Evolutionary conservation across 495 filamentous ascomycete genomes (phyloP).

Genomic region (Penicillium argentinense): DNA sequence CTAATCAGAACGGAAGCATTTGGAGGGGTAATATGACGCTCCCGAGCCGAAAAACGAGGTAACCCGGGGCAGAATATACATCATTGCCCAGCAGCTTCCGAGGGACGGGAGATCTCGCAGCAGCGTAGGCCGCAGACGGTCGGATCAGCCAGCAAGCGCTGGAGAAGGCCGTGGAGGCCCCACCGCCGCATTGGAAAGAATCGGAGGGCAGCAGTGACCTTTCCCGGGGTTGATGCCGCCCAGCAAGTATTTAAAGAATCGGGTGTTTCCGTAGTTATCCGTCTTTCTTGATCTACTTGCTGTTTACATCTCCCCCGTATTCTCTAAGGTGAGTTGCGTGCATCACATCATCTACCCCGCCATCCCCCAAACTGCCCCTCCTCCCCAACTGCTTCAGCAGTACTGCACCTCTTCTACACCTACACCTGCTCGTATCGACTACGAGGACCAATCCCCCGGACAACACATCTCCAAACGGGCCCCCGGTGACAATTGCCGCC

Average conservation of each 20-base stretch:
- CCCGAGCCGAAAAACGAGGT: slow-evolving; percentile 8
- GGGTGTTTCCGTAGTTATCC: slow-evolving; percentile 24
- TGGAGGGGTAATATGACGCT: too few relatives aligned
- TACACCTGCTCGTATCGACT: too few relatives aligned
- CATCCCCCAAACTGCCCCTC: slow-evolving; percentile 16
- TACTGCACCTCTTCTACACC: too few relatives aligned
- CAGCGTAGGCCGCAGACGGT: slow-evolving; percentile 30
- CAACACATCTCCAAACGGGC: slow-evolving; percentile 13
- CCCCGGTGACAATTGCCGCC: slow-evolving; percentile 21
- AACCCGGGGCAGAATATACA: too few relatives aligned
- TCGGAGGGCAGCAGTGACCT: slow-evolving; percentile 36
- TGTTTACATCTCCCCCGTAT: slow-evolving; percentile 13
- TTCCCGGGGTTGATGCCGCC: slow-evolving; percentile 23
- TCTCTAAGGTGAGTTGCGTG: slow-evolving; percentile 21
- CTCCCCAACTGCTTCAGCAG: too few relatives aligned
- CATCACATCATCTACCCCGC: slow-evolving; percentile 16
- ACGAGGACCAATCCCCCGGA: too few relatives aligned
- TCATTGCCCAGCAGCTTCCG: slow-evolving; percentile 33
- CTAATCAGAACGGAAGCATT: too few relatives aligned
- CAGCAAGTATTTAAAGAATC: slow-evolving; percentile 31
- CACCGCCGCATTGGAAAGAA: slow-evolving; percentile 46
- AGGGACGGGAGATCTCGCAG: slow-evolving; percentile 48
- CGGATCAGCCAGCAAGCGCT: slow-evolving; percentile 34
- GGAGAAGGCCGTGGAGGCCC: slow-evolving; percentile 31
- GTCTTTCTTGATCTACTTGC: slow-evolving; percentile 10